Evolutionary conservation across 192 early-diverging fungal genomes (phyloP).

Genomic region (Linnemannia hyalina): DNA sequence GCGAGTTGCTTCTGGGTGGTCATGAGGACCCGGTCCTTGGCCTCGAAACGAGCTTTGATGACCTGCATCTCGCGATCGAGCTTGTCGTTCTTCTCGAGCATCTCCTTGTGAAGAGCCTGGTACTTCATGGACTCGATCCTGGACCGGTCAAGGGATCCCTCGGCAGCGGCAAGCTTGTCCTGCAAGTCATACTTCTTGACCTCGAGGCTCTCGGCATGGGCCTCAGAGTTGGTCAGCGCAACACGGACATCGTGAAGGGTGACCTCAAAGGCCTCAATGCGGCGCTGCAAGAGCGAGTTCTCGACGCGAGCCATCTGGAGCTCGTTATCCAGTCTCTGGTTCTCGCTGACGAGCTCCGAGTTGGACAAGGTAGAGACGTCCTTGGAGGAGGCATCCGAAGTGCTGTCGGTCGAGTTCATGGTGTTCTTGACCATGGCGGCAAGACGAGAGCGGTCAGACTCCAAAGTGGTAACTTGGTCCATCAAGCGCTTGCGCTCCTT

Average conservation of each 20-base stretch:
- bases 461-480: slow-evolving; percentile 45
- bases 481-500: slow-evolving; percentile 55
- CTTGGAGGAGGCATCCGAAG: neutral
- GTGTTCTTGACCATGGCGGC: slow-evolving; percentile 56
- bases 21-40: slow-evolving; percentile 52
- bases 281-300: slow-evolving; percentile 49
- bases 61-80: slow-evolving; percentile 50
- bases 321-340: slow-evolving; percentile 37
- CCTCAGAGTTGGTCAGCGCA: slow-evolving; percentile 48
- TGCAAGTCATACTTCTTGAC: slow-evolving; percentile 54
- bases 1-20: slow-evolving; percentile 52
- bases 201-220: slow-evolving; percentile 55
- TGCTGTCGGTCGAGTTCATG: slow-evolving; percentile 20
- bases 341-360: slow-evolving; percentile 42
- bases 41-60: slow-evolving; percentile 50
- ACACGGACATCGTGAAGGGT: slow-evolving; percentile 54
- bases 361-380: slow-evolving; percentile 36
- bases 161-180: slow-evolving; percentile 48
- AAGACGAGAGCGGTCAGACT: slow-evolving; percentile 52
- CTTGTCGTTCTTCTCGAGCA: slow-evolving; percentile 49
- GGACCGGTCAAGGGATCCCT: slow-evolving; percentile 43
- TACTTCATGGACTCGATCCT: slow-evolving; percentile 50
- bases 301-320: slow-evolving; percentile 52
- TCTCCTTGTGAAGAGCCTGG: slow-evolving; percentile 52
- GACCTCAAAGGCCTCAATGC: slow-evolving; percentile 49